Evolutionary conservation across 108 stramenopile species (phyloP).

Genomic region (Halocafeteria seosinensis): DNA sequence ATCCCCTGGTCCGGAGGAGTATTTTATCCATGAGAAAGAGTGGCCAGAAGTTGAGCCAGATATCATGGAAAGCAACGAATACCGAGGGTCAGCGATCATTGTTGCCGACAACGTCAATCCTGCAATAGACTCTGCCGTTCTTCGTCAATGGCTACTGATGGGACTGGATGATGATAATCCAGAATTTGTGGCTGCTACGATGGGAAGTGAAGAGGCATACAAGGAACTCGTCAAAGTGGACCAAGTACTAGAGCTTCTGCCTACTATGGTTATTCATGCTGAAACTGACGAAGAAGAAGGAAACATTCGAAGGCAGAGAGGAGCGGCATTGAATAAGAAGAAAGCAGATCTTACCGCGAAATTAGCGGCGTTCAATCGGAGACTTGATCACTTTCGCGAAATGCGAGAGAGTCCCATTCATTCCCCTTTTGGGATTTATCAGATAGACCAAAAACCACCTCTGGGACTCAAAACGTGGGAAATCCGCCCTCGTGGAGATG

Average conservation of each 20-base stretch:
- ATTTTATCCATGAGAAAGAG: not conserved
- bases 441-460: too few relatives aligned
- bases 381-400: too few relatives aligned
- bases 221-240: not conserved
- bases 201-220: not conserved
- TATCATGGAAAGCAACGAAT: not conserved
- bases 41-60: not conserved
- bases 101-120: not conserved
- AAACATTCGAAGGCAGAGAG: not conserved
- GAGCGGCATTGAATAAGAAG: not conserved
- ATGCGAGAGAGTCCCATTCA: too few relatives aligned
- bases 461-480: too few relatives aligned
- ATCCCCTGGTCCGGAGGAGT: not conserved
- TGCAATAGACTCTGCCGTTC: not conserved
- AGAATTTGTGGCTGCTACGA: not conserved
- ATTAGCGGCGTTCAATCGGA: not conserved
- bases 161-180: not conserved
- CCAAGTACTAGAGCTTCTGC: not conserved
- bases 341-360: not conserved
- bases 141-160: not conserved
- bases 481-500: too few relatives aligned
- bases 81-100: not conserved
- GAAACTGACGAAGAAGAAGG: not conserved
- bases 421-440: too few relatives aligned
- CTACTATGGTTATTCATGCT: not conserved